Conservation (phyloP, 2,329 filamentous ascomycete species). For the Plectosphaerella cucumerina region DNA sequence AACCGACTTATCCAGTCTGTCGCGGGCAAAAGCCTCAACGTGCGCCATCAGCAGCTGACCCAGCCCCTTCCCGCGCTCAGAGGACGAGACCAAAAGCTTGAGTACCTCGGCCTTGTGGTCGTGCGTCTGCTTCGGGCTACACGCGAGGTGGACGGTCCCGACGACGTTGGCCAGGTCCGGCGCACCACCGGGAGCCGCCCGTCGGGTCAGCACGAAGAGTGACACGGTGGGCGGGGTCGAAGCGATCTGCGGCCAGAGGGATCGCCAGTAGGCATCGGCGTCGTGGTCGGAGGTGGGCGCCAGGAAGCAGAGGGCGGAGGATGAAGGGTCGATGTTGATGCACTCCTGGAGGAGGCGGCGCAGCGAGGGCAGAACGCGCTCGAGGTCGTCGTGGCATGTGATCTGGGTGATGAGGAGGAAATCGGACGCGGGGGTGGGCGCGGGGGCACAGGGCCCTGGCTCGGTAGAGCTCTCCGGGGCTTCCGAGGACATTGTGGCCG, state of each 20-base stretch:
- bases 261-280: constrained; percentile 16
- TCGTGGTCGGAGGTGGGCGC: constrained; percentile 18
- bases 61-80: constrained; percentile 14
- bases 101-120: constrained; percentile 19
- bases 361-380: constrained; percentile 15
- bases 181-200: not conserved
- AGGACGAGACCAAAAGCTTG: constrained; percentile 21
- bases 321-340: constrained; percentile 19
- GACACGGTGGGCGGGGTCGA: constrained; percentile 2
- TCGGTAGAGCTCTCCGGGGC: no score
- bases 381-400: constrained; percentile 4
- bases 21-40: constrained; percentile 14
- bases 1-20: constrained; percentile 13
- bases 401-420: constrained; percentile 1
- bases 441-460: not conserved
- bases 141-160: constrained; percentile 16
- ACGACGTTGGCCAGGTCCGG: constrained; percentile 8
- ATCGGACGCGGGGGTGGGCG: not conserved
- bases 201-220: constrained; percentile 12
- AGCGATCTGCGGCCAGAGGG: constrained; percentile 7
- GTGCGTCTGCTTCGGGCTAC: constrained; percentile 19
- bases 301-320: constrained; percentile 22
- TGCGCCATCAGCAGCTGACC: constrained; percentile 17
- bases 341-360: constrained; percentile 17
- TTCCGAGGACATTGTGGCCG: no score